Base-by-base conservation (phyloP, 495 filamentous ascomycete genomes). In the Bryoglossum gracile region DNA sequence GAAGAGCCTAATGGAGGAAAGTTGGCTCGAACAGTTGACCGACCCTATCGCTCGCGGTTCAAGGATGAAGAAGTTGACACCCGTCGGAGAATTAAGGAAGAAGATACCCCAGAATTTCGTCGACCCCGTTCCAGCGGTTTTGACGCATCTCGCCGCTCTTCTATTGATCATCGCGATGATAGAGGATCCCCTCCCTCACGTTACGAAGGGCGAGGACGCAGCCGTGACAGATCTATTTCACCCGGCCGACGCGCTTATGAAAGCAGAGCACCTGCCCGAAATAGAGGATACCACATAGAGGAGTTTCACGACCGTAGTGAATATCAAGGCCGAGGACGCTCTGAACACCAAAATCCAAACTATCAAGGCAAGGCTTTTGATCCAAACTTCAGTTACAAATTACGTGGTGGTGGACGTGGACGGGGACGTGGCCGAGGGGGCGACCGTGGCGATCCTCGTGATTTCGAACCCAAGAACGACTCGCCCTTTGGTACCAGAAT, bases 311-410 rank as follows among this genome's bases (percentile, higher is more conserved):
- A 60, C 13, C 33, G 30, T 35, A 41, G 46, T n/a, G 55, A 43
- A 36, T 54, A 58, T 14, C n/a, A n/a, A n/a, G n/a, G n/a, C n/a
- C n/a, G n/a, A n/a, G 43, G 43, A 13, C 54, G 41, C n/a, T 51
- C 57, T 8, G 43, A 30, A 43, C 49, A 51, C 17, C 22, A 28
- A 25, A 43, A 32, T n/a, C 50, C 43, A 30, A 24, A 8, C 19
- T 59, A 55, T 34, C 43, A 26, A 55, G 53, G 50, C 21, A 32
- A 24, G 24, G 21, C 41, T n/a, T 59, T 35, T 41, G 57, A 57
- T 47, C 54, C 51, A 4, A 54, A 46, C 25, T 52, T 14, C 45
- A n/a, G n/a, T n/a, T n/a, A n/a, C n/a, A n/a, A n/a, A n/a, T n/a
- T n/a, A n/a, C 44, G 51, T 41, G 52, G 49, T 21, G 28, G 48